A percentile compares a stretch with the other conserved stretches of the same genome.
Evolutionary conservation across 306 rosid genomes (phyloP).

Genomic region (Dryas drummondii): DNA sequence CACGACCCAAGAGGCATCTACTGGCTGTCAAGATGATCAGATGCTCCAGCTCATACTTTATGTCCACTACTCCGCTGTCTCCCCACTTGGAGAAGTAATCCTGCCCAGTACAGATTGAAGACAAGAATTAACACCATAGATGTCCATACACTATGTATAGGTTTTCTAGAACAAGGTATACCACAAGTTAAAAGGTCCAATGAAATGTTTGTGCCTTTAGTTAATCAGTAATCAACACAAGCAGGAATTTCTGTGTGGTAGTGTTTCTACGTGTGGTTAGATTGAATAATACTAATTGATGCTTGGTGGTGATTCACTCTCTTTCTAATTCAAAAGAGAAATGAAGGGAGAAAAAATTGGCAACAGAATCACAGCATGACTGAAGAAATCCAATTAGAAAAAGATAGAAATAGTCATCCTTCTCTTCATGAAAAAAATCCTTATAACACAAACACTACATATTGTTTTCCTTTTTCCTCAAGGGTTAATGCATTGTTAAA

Average conservation of each 20-base stretch:
- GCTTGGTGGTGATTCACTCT: not conserved
- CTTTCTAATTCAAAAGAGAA: not conserved
- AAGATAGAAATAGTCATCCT: no score
- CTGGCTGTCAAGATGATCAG: constrained; percentile 93
- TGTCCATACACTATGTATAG: not conserved
- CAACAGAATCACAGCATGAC: no score
- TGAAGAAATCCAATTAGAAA: no score
- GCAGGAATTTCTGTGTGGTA: not conserved
- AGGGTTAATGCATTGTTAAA: no score
- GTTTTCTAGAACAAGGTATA: not conserved
- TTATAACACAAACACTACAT: no score
- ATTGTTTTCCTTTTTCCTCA: no score
- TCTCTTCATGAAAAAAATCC: no score
- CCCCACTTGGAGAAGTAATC: constrained; percentile 98
- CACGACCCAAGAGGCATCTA: constrained; percentile 88
- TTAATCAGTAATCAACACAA: not conserved
- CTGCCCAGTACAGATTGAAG: constrained; percentile 40
- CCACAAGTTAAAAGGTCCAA: not conserved
- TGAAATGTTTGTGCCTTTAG: not conserved
- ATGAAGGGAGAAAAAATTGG: no score
- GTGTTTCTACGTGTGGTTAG: not conserved
- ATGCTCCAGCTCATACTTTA: constrained; percentile 94
- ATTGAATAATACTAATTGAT: not conserved
- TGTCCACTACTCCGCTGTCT: constrained; percentile 87
- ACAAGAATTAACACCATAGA: not conserved